Conservation (phyloP, 306 rosid species). For the Medicago truncatula region MtrunA17r5.0-ANR NC_053044.1:10798001-10798500, state of each 20-base stretch:
- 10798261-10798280: neutral
- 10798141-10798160: neutral
- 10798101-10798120: neutral
- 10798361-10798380: too few relatives aligned
- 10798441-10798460: too few relatives aligned
- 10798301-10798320: neutral
- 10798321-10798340: neutral
- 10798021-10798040: neutral
- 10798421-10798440: too few relatives aligned
- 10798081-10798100: neutral
- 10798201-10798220: neutral
- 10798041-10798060: neutral
- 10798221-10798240: neutral
- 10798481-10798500: neutral
- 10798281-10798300: neutral
- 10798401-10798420: too few relatives aligned
- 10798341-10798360: too few relatives aligned
- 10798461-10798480: too few relatives aligned
- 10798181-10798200: neutral
- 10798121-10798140: neutral
- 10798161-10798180: neutral
- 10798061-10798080: fast-evolving
- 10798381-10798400: too few relatives aligned
- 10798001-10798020: neutral
- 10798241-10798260: neutral